A percentile compares a stretch with the other conserved stretches of the same genome.
These are phyloP conservation scores for Onygenales sp. DNA, from an alignment of 2,329 filamentous ascomycete genomes.

Conservation along the genomic window DNA sequence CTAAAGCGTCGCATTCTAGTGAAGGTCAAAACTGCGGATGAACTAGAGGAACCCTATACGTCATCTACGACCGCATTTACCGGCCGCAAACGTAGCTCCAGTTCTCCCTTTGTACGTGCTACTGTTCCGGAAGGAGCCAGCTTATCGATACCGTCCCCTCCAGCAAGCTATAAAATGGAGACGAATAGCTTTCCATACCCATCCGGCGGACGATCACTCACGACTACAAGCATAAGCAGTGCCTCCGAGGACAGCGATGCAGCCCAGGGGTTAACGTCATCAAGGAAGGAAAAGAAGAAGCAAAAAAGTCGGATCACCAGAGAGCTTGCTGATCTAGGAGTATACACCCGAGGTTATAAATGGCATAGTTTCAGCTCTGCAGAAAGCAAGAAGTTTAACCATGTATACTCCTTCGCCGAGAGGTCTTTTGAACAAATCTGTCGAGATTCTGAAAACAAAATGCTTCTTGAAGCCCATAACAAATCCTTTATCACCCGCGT, in stretches of 20 bases:
- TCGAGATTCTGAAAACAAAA: conserved; percentile 65
- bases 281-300: conserved; percentile 49
- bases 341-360: conserved; percentile 69
- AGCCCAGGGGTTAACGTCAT: conserved; percentile 42
- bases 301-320: conserved; percentile 75
- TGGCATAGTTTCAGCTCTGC: conserved; percentile 69
- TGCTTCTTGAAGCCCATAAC: conserved; percentile 78
- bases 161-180: conserved; percentile 45
- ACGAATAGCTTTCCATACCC: conserved; percentile 31
- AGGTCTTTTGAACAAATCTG: conserved; percentile 75
- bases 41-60: conserved; percentile 34
- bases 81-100: conserved; percentile 58
- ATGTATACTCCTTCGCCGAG: conserved; percentile 93
- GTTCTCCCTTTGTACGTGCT: conserved; percentile 63
- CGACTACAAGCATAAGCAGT: conserved; percentile 46
- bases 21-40: conserved; percentile 69
- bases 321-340: conserved; percentile 73
- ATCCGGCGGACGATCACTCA: conserved; percentile 44
- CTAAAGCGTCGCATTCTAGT: conserved; percentile 76
- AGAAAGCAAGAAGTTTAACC: conserved; percentile 80
- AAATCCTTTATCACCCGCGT: conserved; percentile 86
- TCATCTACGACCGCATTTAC: conserved; percentile 40
- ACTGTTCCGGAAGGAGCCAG: conserved; percentile 48
- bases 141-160: conserved; percentile 30
- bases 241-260: conserved; percentile 71